Evolutionary conservation across 2,329 filamentous ascomycete species (phyloP).

Genomic region (Colletotrichum filicis): DNA sequence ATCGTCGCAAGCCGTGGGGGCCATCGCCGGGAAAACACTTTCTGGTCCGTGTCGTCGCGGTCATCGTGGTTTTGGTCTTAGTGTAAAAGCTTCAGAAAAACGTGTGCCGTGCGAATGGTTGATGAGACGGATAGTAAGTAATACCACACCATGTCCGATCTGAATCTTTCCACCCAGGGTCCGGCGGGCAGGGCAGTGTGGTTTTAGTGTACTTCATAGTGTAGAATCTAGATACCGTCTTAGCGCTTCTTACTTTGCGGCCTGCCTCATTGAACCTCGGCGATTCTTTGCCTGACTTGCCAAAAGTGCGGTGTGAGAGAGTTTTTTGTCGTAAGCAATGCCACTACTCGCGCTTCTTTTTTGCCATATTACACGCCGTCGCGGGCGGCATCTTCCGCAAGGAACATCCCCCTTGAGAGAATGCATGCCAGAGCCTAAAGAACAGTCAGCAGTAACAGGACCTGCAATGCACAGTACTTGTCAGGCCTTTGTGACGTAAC

Average conservation of each 20-base stretch:
- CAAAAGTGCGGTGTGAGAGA: not conserved
- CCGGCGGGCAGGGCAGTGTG: not conserved
- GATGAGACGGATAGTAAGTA: not conserved
- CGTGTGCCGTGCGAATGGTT: not conserved
- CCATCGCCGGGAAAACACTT: not conserved
- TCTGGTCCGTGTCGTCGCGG: not conserved
- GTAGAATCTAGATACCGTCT: no score
- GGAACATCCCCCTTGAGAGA: not conserved
- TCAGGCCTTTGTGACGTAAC: not conserved
- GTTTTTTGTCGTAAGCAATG: no score
- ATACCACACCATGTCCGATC: not conserved
- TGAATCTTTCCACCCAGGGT: not conserved
- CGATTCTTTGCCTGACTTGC: no score
- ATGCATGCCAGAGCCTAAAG: not conserved
- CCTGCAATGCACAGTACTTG: not conserved
- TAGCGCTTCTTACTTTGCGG: no score
- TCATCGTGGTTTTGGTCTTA: not conserved
- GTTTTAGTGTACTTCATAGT: not conserved
- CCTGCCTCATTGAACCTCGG: not conserved
- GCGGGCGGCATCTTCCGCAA: conserved; percentile 6
- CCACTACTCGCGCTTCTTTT: not conserved
- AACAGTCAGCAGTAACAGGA: not conserved
- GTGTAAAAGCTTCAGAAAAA: not conserved
- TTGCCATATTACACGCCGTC: not conserved
- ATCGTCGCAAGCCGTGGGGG: not conserved